These are phyloP conservation scores for Fraxinus albicans DNA, from an alignment of 305 asterid genomes.

Conservation along the genomic window DNA sequence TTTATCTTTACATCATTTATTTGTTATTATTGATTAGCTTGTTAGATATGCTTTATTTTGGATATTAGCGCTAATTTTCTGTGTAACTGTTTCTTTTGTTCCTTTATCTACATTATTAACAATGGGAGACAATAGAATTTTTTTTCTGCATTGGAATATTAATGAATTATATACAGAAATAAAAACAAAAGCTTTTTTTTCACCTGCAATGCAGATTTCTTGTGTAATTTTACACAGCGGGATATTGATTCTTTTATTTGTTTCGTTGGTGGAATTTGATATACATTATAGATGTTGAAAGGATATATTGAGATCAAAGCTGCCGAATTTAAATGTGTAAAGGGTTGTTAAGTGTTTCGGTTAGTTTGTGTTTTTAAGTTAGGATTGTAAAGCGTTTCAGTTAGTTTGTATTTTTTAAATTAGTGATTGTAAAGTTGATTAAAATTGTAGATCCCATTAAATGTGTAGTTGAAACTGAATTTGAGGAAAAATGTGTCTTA, in stretches of 20 bases:
- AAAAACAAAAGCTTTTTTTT: background rate
- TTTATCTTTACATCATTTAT: background rate
- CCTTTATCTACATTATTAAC: background rate
- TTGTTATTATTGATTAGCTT: background rate
- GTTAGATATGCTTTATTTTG: background rate
- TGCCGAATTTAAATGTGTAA: background rate
- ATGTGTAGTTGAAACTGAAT: no score
- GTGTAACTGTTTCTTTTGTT: background rate
- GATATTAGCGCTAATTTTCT: background rate
- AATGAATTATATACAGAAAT: background rate
- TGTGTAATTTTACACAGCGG: background rate
- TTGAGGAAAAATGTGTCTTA: no score
- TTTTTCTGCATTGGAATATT: background rate
- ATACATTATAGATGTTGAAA: background rate
- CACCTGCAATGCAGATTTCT: background rate
- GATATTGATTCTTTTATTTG: background rate
- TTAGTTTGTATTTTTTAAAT: background rate
- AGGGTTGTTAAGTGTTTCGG: background rate
- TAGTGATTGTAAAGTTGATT: background rate
- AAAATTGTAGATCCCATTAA: no score
- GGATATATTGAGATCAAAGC: background rate
- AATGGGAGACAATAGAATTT: background rate
- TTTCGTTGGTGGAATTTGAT: background rate
- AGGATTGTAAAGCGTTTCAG: background rate
- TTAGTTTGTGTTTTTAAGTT: background rate